Conservation (phyloP, 441 rosid genomes). For the Croton laevigatus region DNA sequence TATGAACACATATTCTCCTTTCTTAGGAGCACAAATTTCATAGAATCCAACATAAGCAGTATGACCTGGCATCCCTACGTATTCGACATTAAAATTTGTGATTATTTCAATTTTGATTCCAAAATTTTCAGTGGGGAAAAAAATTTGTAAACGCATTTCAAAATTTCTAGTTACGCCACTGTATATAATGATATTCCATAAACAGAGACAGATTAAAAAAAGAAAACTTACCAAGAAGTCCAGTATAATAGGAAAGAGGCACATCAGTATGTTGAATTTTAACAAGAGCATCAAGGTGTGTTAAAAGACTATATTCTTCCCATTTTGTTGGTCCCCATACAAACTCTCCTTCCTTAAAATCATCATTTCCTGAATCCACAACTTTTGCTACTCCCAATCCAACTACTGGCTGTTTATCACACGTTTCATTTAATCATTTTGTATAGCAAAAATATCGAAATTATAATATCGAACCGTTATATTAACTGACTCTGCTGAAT, state of each 20-base stretch:
- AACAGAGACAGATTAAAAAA: no score
- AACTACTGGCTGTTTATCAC: constrained; percentile 42
- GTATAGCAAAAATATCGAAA: no score
- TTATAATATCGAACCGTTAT: no score
- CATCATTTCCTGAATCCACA: constrained; percentile 49
- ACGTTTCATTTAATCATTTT: no score
- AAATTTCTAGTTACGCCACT: no score
- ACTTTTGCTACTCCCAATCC: constrained; percentile 67
- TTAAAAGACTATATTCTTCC: constrained; percentile 67
- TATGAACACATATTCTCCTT: constrained; percentile 59
- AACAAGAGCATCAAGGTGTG: constrained; percentile 33
- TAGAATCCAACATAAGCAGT: constrained; percentile 69
- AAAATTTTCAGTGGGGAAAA: no score
- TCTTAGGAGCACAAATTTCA: constrained; percentile 60
- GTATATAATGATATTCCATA: no score
- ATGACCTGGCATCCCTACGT: constrained; percentile 75
- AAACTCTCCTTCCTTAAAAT: constrained; percentile 54
- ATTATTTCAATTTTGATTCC: no score
- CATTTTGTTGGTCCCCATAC: constrained; percentile 53
- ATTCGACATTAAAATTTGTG: no score
- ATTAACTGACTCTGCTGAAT: no score
- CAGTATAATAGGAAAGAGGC: constrained; percentile 68
- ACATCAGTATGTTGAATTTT: constrained; percentile 45
- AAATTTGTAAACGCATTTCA: no score
- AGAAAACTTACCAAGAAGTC: constrained; percentile 55